Base-by-base conservation (phyloP, 139 green algal genomes). In the Auxenochlorella pyrenoidosa region DNA sequence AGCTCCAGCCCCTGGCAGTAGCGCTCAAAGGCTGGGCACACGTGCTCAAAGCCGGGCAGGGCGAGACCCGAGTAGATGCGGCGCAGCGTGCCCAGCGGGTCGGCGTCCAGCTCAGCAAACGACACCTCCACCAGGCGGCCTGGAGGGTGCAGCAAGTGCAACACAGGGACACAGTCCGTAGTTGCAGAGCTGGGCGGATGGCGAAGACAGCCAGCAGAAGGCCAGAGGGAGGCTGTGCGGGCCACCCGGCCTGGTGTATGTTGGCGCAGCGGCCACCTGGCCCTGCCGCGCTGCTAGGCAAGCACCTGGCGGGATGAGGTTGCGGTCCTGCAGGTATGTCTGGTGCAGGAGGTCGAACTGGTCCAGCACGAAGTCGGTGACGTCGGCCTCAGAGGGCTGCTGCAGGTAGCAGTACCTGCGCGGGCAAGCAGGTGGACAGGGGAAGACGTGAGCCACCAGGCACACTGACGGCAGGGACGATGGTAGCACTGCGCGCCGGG, bases 381-480 rank as follows among this genome's bases (percentile, higher is more conserved):
- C 81, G 47, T 89, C 71, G 10, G 89, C 41, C 63, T 88, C 51
- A 10, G 41, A 75, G 15, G 87, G 85, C 15, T 26, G 76, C 78
- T 93, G 87, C 8, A 96, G 82, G 85, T 92, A 94, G 78, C 88
- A 91, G 87, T 94, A 93, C 82, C 83, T 95, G 87, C 70, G 6
- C 0, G 36, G 70, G 10, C 15, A 24, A 43, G 30, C 28, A 75
- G 60, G 26, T 16, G 38, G 13, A 77, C 36, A n/a, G 71, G 18
- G n/a, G 71, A 51, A 51, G 19, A 36, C 34, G 28, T 47, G 1
- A 15, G 34, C 40, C n/a, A n/a, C n/a, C n/a, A n/a, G n/a, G n/a
- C n/a, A n/a, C n/a, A n/a, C n/a, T n/a, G n/a, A n/a, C n/a, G n/a
- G n/a, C n/a, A n/a, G n/a, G n/a, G n/a, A n/a, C n/a, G n/a, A n/a